Evolutionary conservation across 176 grass and related monocot genomes (phyloP).

Genomic region (Phragmites australis): DNA sequence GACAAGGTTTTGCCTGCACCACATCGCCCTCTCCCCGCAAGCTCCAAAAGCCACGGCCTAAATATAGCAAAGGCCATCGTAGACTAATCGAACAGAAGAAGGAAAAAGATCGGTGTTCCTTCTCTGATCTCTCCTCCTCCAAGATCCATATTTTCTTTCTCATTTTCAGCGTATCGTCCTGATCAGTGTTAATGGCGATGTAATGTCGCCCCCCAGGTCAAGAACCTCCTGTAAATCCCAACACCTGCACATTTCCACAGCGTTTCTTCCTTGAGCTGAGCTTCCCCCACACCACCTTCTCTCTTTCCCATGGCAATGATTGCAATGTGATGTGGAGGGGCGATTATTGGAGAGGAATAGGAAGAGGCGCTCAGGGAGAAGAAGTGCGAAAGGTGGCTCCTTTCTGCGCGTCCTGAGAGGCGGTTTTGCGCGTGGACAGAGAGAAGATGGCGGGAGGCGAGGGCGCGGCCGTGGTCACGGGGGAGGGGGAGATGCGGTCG

Average conservation of each 20-base stretch:
- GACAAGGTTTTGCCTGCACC: conserved; percentile 38
- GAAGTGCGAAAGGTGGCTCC: not conserved
- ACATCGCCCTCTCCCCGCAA: conserved; percentile 31
- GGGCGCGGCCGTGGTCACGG: not conserved
- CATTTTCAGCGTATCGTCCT: conserved; percentile 1
- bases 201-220: not conserved
- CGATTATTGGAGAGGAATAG: conserved; percentile 13
- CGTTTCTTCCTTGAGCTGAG: conserved; percentile 12
- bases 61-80: conserved; percentile 20
- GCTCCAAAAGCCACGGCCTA: conserved; percentile 28
- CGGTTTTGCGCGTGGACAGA: not conserved
- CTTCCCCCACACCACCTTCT: not conserved
- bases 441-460: conserved; percentile 45
- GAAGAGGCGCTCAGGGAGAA: not conserved
- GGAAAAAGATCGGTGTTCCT: not conserved
- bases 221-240: not conserved
- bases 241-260: not conserved
- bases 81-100: conserved; percentile 5
- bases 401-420: not conserved
- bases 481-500: conserved; percentile 59
- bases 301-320: not conserved
- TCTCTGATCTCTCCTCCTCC: not conserved
- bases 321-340: conserved; percentile 14
- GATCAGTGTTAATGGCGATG: conserved; percentile 19
- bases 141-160: conserved; percentile 34